Evolutionary conservation across 352 stramenopile genomes (phyloP).

Genomic region (Phytophthora quininea): DNA sequence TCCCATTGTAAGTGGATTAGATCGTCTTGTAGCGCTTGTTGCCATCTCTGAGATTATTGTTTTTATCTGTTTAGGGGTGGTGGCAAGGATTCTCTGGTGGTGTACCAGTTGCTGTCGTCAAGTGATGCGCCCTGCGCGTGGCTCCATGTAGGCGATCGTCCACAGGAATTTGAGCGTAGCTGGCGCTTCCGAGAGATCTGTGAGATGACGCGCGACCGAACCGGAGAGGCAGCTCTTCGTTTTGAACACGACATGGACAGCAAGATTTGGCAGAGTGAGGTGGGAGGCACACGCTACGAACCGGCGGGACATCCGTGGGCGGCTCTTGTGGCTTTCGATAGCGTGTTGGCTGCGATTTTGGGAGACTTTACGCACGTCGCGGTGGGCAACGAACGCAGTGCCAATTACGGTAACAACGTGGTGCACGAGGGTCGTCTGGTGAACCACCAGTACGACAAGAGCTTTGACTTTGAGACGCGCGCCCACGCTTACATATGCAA

Average conservation of each 20-base stretch:
- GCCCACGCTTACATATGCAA: conserved; percentile 43
- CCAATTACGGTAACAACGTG: conserved; percentile 50
- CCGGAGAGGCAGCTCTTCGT: conserved; percentile 18
- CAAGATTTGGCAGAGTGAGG: conserved; percentile 34
- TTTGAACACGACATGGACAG: conserved; percentile 46
- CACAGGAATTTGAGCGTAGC: conserved; percentile 39
- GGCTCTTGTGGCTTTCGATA: conserved; percentile 46
- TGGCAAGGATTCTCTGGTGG: conserved; percentile 46
- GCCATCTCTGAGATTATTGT: background rate
- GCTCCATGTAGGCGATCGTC: conserved; percentile 43
- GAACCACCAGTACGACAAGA: conserved; percentile 62
- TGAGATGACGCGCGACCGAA: conserved; percentile 34
- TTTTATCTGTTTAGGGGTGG: conserved; percentile 28
- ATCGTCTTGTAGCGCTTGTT: background rate
- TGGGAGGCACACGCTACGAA: conserved; percentile 31
- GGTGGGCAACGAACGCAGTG: conserved; percentile 49
- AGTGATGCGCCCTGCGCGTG: conserved; percentile 35
- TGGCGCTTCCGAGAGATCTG: conserved; percentile 41
- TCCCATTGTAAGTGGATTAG: conserved; percentile 36
- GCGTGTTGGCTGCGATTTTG: conserved; percentile 37
- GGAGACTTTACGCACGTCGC: conserved; percentile 40
- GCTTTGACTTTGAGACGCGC: conserved; percentile 42
- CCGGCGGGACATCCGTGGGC: conserved; percentile 45
- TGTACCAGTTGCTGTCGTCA: conserved; percentile 35
- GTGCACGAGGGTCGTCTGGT: conserved; percentile 35